Evolutionary conservation across 441 rosid genomes (phyloP).

Genomic region (Jatropha multifida): DNA sequence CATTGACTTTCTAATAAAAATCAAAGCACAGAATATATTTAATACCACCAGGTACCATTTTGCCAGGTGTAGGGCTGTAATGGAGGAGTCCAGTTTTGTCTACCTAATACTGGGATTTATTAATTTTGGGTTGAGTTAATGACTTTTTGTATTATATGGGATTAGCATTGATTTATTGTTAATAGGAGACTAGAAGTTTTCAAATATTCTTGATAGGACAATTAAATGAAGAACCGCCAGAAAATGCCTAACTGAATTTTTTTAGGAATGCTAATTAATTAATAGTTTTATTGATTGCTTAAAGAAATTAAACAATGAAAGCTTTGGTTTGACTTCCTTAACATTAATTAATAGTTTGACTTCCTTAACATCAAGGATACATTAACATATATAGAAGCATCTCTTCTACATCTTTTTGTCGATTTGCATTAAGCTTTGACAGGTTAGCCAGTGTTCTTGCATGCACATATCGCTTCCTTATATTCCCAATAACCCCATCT

Average conservation of each 20-base stretch:
- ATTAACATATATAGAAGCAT: not conserved
- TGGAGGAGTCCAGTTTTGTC: not conserved
- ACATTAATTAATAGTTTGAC: no score
- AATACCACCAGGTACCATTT: not conserved
- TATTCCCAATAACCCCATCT: slow-evolving; percentile 39
- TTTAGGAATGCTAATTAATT: no score
- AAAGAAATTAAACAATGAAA: no score
- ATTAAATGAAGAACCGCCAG: not conserved
- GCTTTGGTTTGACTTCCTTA: no score
- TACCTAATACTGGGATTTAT: slow-evolving; percentile 1
- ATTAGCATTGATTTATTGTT: not conserved
- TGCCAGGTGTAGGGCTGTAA: not conserved
- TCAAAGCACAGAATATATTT: not conserved
- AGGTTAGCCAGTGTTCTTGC: slow-evolving; percentile 60
- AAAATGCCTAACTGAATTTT: not conserved
- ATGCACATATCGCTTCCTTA: slow-evolving; percentile 50
- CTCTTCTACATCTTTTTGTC: slow-evolving; percentile 30
- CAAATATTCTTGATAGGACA: not conserved
- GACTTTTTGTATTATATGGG: not conserved
- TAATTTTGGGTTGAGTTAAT: not conserved
- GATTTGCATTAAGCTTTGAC: slow-evolving; percentile 42
- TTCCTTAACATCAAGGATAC: no score
- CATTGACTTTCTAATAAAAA: slow-evolving; percentile 14
- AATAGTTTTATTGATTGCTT: no score
- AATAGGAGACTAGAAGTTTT: not conserved